Evolutionary conservation across 139 green algal genomes (phyloP), one percentile per base, ranked within the genome.

Genomic region (Chlorella vulgaris): DNA sequence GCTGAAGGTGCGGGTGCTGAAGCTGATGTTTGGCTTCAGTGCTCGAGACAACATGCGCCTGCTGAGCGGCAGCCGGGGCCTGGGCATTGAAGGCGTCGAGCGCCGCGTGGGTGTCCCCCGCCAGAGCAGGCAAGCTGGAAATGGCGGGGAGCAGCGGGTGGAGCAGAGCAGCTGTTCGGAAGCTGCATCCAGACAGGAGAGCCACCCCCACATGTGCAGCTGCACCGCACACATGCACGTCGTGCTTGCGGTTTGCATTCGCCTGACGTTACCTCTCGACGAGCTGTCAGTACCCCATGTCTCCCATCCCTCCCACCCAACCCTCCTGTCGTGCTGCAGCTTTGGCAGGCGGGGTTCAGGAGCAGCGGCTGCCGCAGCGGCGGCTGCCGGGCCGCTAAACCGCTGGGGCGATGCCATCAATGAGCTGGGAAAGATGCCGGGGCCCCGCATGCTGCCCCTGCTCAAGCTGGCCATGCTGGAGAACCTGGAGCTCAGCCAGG

Each of bases 1-100:
- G 62, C 81, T 86, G 3, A 82, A 83, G 61, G 40, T 86, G 40
- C 61, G 62, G 4, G 62, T 83, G 58, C 74, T 86, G 31, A 51
- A 58, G 24, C 74, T 86, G 2, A 81, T 86, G 47, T 67, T 67
- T 2, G 8, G 53, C 47, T 80, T 85, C 68, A 81, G 82, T 69
- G 70, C 24, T 1, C n/a, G 65, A 22, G 80, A 85, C 51, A 82
- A 85, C 24, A 70, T 65, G 24, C 71, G 58, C 35, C 13, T 85
- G 2, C 40, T 74, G 67, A 70, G 36, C 1, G 70, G 38, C n/a
- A 71, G 51, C 29, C 40, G 51, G 26, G 76, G 47, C 47, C 47
- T 58, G 47, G 47, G 47, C 47, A 10, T 15, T n/a, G 62, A 35
- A 6, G 39, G 28, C 24, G 15, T 38, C 62, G 29, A 81, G 51